Evolutionary conservation across 1,284 basidiomycete species (phyloP), one percentile per base, ranked within the genome.

Genomic region (Earliella scabrosa): DNA sequence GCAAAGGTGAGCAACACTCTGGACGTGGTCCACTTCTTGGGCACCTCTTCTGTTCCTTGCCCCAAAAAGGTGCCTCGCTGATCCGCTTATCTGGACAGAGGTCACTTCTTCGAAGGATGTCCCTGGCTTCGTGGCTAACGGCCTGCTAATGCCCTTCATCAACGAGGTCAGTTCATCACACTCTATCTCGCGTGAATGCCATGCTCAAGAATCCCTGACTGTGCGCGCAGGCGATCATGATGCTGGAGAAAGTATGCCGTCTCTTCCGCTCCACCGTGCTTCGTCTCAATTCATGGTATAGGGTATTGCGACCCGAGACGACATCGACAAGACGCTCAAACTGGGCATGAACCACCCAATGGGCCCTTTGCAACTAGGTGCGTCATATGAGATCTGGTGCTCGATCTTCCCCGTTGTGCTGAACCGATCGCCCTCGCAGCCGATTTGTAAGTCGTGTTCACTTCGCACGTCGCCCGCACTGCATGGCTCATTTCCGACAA

Each of bases 281-380:
- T 48, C 45, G 45, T 23, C 44, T 56, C 6, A 36, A 49, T 36
- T 49, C 11, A 14, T 9, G 3, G 35, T 45, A 8, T 38, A 93
- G 86, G 95, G 95, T 6, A 85, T 90, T 21, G 96, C 95, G 1
- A 92, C 93, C 1, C 86, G 92, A 40, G 95, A 98, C 56, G 95
- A 98, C 70, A 98, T 98, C 61, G 97, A 98, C 76, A 94, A 89
- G 63, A 97, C 94, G 0, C 83, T 98, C 52, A 89, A 88, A 67
- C 79, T 97, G 16, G 97, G 96, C 45, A 98, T 97, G 94, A 91
- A 88, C 59, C 95, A 98, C 69, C 95, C 95, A 1, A 97, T 97
- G 93, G 96, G 96, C 14, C 93, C 93, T 2, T 75, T 95, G 14
- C 89, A 93, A 59, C 81, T 95, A 35, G 89, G 88, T 85, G 59